Evolutionary conservation across 78 protist genomes (phyloP).

Genomic region (Cavenderia fasciculata): DNA sequence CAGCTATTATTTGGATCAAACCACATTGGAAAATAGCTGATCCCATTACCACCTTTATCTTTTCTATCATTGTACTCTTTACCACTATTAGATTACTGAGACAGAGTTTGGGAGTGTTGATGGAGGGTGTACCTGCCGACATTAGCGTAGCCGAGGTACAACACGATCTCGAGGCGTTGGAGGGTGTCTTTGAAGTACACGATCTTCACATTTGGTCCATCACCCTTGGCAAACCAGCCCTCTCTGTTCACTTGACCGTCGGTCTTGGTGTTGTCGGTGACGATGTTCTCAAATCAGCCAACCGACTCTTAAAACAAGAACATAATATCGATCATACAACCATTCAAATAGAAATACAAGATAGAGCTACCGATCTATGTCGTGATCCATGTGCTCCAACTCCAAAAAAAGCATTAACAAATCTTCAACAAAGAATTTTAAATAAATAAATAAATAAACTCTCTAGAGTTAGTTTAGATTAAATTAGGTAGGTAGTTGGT

Average conservation of each 20-base stretch:
- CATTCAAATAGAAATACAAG: slow-evolving; percentile 79
- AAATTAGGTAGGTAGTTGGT: no score
- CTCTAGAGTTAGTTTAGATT: no score
- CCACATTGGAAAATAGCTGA: slow-evolving; percentile 85
- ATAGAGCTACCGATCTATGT: no score
- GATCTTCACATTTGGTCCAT: slow-evolving; percentile 92
- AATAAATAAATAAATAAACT: no score
- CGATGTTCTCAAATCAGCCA: slow-evolving; percentile 22
- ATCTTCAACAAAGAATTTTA: no score
- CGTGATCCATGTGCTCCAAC: no score
- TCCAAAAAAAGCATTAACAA: no score
- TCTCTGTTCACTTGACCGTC: slow-evolving; percentile 69
- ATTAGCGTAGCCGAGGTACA: slow-evolving; percentile 13
- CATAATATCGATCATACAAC: slow-evolving; percentile 83
- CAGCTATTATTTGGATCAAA: slow-evolving; percentile 78
- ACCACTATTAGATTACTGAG: slow-evolving; percentile 64
- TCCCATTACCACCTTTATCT: slow-evolving; percentile 86
- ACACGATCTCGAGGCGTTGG: slow-evolving; percentile 35
- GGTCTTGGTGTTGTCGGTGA: slow-evolving; percentile 18
- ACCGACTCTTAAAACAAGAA: slow-evolving; percentile 21
- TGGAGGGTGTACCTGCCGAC: slow-evolving; percentile 80
- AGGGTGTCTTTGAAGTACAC: slow-evolving; percentile 81
- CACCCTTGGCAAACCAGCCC: slow-evolving; percentile 70
- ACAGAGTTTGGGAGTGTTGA: slow-evolving; percentile 66
- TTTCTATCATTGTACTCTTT: slow-evolving; percentile 79